Conservation (phyloP, 345 rosid genomes). For the Eucalyptus decipiens region DNA sequence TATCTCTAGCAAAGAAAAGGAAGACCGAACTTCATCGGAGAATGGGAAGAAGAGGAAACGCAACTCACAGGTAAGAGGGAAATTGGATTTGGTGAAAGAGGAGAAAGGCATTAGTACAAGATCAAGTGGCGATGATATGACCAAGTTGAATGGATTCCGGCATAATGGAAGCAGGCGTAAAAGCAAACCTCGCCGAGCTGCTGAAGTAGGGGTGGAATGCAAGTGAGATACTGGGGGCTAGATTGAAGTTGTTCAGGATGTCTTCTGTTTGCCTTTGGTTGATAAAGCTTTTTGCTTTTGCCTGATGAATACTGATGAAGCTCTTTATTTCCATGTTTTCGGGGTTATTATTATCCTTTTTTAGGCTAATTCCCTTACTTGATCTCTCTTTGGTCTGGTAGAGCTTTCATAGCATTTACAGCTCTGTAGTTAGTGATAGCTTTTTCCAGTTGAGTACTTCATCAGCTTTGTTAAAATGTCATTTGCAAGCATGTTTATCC, state of each 20-base stretch:
- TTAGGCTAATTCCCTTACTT: background rate
- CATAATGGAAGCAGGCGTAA: constrained; percentile 61
- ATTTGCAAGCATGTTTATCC: background rate
- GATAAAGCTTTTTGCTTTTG: background rate
- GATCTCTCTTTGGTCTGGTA: background rate
- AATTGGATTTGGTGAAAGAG: constrained; percentile 20
- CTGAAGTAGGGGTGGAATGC: constrained; percentile 61
- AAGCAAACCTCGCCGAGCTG: constrained; percentile 61
- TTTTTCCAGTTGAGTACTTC: background rate
- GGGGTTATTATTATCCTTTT: background rate
- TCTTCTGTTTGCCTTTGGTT: background rate
- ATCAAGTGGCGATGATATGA: constrained; percentile 28
- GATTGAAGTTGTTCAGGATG: background rate
- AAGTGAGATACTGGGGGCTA: constrained; percentile 7
- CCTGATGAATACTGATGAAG: background rate
- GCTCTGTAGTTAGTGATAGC: background rate
- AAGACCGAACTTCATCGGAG: constrained; percentile 12
- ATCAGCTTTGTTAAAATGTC: background rate
- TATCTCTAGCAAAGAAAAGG: constrained; percentile 11
- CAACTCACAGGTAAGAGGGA: background rate
- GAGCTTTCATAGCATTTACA: background rate
- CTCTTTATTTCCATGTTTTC: background rate
- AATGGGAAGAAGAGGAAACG: constrained; percentile 49
- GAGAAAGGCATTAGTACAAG: constrained; percentile 31
- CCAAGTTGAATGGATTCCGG: constrained; percentile 46